phyloP scores from a whole-genome alignment of 495 filamentous ascomycete species.

The Schizothecium vesticola region DNA sequence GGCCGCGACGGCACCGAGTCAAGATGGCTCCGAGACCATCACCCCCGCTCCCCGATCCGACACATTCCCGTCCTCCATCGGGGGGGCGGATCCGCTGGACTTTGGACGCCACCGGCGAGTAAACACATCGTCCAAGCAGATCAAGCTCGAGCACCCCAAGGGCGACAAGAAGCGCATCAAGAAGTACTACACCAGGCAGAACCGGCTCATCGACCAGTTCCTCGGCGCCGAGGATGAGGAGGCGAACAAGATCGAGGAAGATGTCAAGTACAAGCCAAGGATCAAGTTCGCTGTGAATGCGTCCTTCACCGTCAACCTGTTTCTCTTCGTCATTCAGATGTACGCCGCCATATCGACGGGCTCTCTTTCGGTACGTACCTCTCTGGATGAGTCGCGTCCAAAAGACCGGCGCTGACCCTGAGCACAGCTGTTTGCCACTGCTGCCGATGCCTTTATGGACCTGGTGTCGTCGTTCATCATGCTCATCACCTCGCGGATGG shows the following conservation, averaged over 20 bases:
- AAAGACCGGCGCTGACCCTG: constrained; percentile 19
- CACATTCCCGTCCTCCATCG: constrained; percentile 15
- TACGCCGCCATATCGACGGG: constrained; percentile 54
- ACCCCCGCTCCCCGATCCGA: background rate
- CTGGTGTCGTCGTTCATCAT: constrained; percentile 54
- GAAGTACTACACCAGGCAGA: constrained; percentile 52
- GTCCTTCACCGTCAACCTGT: constrained; percentile 50
- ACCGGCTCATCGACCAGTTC: constrained; percentile 52
- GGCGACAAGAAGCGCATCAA: constrained; percentile 41
- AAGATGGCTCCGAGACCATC: background rate
- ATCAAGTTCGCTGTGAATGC: constrained; percentile 53
- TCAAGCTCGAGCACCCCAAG: constrained; percentile 41
- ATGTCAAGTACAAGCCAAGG: constrained; percentile 44
- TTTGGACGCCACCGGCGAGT: constrained; percentile 38
- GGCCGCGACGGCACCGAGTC: constrained; percentile 4
- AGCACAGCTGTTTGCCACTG: constrained; percentile 49
- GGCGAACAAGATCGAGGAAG: constrained; percentile 42
- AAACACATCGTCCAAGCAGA: constrained; percentile 36
- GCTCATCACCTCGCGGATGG: constrained; percentile 48
- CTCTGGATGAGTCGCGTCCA: background rate
- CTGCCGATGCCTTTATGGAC: constrained; percentile 56
- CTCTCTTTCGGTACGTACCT: constrained; percentile 40
- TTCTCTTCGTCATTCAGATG: constrained; percentile 52
- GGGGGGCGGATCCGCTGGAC: constrained; percentile 34
- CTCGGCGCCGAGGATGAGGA: constrained; percentile 50